phyloP scores from a whole-genome alignment of 208 protist species.

The Trypanosomatidae sp. region DNA sequence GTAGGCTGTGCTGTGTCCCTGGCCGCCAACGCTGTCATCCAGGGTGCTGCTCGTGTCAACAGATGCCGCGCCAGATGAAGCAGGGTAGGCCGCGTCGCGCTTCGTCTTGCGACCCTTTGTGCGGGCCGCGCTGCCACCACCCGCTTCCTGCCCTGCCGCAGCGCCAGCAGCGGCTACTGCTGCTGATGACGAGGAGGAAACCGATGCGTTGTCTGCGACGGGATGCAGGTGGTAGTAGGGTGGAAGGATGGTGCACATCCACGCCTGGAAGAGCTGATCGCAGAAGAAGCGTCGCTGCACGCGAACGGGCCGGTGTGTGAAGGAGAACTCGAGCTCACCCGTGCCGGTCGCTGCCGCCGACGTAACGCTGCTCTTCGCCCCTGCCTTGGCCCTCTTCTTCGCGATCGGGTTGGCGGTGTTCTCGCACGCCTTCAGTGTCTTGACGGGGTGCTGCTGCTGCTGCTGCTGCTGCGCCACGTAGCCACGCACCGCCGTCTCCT shows the following conservation, averaged over 20 bases:
- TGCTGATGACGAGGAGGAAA: background rate
- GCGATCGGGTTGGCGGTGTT: background rate
- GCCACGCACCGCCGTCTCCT: conserved; percentile 63
- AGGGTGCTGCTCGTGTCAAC: background rate
- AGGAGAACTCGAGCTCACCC: background rate
- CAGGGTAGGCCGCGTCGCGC: conserved; percentile 16
- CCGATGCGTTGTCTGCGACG: background rate
- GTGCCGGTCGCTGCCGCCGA: background rate
- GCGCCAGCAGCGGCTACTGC: too few relatives aligned
- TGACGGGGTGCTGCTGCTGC: too few relatives aligned
- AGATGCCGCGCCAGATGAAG: background rate
- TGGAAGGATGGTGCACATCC: conserved; percentile 89
- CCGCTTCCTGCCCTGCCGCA: background rate
- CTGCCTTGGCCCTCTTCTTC: conserved; percentile 1
- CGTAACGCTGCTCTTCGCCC: background rate
- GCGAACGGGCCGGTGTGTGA: conserved; percentile 43
- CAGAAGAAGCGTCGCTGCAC: conserved; percentile 70
- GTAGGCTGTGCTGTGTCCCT: conserved; percentile 32
- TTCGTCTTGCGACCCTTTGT: conserved; percentile 7
- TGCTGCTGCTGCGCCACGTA: conserved; percentile 30
- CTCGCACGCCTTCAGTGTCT: background rate
- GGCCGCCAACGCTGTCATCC: too few relatives aligned
- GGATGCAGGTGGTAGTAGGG: conserved; percentile 64
- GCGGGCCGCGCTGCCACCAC: background rate
- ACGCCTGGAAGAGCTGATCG: conserved; percentile 85